Percentiles rank a stretch among this genome's conserved stretches.
phyloP scores from a whole-genome alignment of 306 rosid species.

The Medicago arabica region DNA sequence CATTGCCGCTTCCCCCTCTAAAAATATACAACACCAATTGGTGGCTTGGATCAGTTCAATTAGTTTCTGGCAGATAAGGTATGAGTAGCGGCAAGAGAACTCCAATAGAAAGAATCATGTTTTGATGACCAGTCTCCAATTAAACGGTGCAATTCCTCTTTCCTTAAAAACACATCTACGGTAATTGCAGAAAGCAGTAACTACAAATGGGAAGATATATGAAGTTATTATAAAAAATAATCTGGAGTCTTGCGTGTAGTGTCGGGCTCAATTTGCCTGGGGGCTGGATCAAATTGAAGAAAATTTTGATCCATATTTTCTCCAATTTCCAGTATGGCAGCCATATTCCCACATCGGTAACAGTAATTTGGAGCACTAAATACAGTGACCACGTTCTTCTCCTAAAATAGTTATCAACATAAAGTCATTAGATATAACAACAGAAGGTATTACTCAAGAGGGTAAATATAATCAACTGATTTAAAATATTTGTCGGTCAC shows the following conservation, averaged over 20 bases:
- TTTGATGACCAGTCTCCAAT: constrained; percentile 63
- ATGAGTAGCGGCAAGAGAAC: constrained; percentile 54
- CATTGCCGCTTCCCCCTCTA: constrained; percentile 63
- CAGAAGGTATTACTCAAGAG: constrained; percentile 1
- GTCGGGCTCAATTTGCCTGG: constrained; percentile 98
- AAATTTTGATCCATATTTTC: constrained; percentile 98
- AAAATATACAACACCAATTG: constrained; percentile 79
- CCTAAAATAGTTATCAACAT: constrained; percentile 55
- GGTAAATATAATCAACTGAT: not conserved
- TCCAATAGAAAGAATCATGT: constrained; percentile 76
- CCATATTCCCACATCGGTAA: constrained; percentile 99
- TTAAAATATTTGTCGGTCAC: constrained; percentile 46
- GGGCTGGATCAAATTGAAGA: constrained; percentile 99
- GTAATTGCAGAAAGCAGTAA: constrained; percentile 56
- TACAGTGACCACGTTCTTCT: constrained; percentile 94
- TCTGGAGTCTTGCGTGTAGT: constrained; percentile 98
- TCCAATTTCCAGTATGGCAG: constrained; percentile 95
- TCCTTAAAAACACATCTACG: constrained; percentile 73
- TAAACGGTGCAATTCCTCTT: constrained; percentile 52
- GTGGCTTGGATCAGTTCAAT: constrained; percentile 60
- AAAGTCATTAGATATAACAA: constrained; percentile 28
- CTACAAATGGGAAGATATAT: constrained; percentile 54
- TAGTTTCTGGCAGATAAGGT: constrained; percentile 67
- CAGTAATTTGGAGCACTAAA: constrained; percentile 99
- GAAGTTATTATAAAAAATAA: constrained; percentile 89